Evolutionary conservation across 768 basidiomycete genomes (phyloP).

Genomic region (Thelephora ganbajun): DNA sequence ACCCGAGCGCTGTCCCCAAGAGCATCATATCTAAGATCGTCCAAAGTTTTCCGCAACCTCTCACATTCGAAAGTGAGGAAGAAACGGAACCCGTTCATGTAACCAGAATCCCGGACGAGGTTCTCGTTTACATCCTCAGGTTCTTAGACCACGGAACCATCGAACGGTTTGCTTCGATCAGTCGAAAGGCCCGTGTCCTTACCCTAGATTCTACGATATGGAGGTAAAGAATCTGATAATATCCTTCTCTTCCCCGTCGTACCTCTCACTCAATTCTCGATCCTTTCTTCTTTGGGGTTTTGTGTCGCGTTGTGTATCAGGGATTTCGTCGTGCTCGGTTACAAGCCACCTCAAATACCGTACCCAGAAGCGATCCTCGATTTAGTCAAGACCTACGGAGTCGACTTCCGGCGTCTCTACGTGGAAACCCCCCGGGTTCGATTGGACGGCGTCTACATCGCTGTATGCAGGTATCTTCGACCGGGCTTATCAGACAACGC

Average conservation of each 20-base stretch:
- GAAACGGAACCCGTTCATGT: constrained; percentile 45
- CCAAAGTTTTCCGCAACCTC: constrained; percentile 28
- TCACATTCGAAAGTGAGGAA: constrained; percentile 56
- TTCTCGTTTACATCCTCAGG: constrained; percentile 54
- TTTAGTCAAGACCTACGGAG: constrained; percentile 37
- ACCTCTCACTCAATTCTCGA: background rate
- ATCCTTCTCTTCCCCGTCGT: background rate
- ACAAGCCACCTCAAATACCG: constrained; percentile 64
- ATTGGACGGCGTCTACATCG: constrained; percentile 82
- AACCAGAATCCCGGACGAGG: constrained; percentile 57
- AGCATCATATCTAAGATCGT: constrained; percentile 23
- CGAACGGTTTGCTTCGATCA: constrained; percentile 65
- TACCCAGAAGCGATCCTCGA: constrained; percentile 32
- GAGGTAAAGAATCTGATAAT: constrained; percentile 35
- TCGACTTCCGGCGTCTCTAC: constrained; percentile 62
- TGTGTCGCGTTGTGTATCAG: no score
- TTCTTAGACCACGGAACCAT: constrained; percentile 52
- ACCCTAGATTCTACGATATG: constrained; percentile 60
- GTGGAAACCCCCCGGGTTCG: constrained; percentile 79
- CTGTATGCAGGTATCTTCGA: constrained; percentile 79
- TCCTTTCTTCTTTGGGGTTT: constrained; percentile 2
- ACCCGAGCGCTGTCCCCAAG: background rate
- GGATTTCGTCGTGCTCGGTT: constrained; percentile 46
- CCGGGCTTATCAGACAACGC: constrained; percentile 68
- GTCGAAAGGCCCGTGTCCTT: constrained; percentile 61